These are phyloP conservation scores for Fonsecaea monophora DNA, from an alignment of 2,329 filamentous ascomycete species.

Conservation along the genomic window DNA sequence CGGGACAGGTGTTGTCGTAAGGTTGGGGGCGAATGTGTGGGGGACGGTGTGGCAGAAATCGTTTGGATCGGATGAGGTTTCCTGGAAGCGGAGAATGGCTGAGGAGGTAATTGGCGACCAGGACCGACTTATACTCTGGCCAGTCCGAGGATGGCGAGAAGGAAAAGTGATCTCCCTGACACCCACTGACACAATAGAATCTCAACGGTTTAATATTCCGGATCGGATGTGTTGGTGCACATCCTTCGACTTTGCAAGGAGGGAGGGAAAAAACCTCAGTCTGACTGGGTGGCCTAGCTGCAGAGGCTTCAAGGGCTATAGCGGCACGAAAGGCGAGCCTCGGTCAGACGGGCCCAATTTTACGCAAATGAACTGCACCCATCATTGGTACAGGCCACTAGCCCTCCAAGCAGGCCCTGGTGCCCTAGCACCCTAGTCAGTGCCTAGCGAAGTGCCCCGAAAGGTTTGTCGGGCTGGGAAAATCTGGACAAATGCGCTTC, in stretches of 20 bases:
- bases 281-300: background rate
- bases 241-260: background rate
- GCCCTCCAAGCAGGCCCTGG: background rate
- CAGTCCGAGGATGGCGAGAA: too few species aligned
- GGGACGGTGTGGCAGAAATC: background rate
- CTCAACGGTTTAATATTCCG: background rate
- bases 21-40: background rate
- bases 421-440: background rate
- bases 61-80: constrained; percentile 4
- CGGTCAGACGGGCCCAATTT: constrained; percentile 13
- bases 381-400: constrained; percentile 2
- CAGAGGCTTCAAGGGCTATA: background rate
- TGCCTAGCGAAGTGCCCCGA: background rate
- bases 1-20: background rate
- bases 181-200: too few species aligned
- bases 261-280: background rate
- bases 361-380: background rate
- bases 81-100: background rate
- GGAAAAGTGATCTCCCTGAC: too few species aligned
- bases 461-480: constrained; percentile 1
- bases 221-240: background rate
- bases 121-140: too few species aligned
- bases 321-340: constrained; percentile 18
- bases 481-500: constrained; percentile 16
- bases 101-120: background rate